Evolutionary conservation across 768 basidiomycete species (phyloP).

Genomic region (Thelephora ganbajun): DNA sequence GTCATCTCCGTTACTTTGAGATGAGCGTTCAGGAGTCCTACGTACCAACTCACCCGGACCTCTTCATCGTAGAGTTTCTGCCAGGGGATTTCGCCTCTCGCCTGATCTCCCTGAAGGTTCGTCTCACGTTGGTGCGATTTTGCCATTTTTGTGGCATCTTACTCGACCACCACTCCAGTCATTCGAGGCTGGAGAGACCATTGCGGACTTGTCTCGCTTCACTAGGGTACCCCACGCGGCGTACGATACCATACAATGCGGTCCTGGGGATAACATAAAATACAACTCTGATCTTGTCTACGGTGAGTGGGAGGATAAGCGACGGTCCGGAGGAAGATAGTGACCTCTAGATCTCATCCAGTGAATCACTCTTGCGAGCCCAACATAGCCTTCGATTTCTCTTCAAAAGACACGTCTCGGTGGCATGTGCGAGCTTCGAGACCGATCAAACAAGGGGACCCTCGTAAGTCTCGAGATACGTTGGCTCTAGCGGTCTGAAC

Average conservation of each 20-base stretch:
- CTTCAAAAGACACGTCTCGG: slow-evolving; percentile 22
- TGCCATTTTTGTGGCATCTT: too few species aligned
- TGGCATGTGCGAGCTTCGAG: slow-evolving; percentile 38
- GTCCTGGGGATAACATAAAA: slow-evolving; percentile 35
- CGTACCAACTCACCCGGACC: slow-evolving; percentile 18
- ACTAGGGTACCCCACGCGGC: background rate
- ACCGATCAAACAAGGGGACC: slow-evolving; percentile 21
- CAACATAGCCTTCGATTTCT: slow-evolving; percentile 39
- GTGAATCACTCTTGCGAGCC: slow-evolving; percentile 56
- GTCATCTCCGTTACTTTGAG: too few species aligned
- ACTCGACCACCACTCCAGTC: background rate
- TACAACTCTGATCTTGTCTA: slow-evolving; percentile 49
- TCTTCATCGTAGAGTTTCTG: slow-evolving; percentile 22
- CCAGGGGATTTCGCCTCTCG: slow-evolving; percentile 24
- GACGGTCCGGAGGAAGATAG: too few species aligned
- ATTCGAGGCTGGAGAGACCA: background rate
- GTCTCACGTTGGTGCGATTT: too few species aligned
- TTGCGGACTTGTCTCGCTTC: background rate
- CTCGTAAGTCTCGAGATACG: slow-evolving; percentile 23
- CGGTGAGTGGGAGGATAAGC: too few species aligned
- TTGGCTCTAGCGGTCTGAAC: slow-evolving; percentile 9
- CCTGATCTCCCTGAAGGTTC: slow-evolving; percentile 23
- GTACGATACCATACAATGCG: slow-evolving; percentile 42
- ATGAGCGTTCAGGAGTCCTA: slow-evolving; percentile 18
- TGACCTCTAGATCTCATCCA: slow-evolving; percentile 8